Base-by-base conservation (phyloP, 1,284 basidiomycete genomes). In the Austroboletus niveus region DNA sequence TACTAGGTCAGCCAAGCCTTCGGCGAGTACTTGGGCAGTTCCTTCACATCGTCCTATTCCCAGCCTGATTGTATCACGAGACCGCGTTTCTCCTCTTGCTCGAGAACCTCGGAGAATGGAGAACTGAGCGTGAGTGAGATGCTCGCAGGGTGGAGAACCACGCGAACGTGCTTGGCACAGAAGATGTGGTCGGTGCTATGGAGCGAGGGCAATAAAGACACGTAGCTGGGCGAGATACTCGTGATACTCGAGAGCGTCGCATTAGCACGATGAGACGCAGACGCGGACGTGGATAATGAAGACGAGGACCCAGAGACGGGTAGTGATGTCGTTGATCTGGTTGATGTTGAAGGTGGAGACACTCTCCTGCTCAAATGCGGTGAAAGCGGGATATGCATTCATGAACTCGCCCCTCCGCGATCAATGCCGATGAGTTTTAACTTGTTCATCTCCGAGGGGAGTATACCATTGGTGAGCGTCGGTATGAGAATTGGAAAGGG, bases 1-100 rank as follows among this genome's bases (percentile, higher is more conserved):
- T 60, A 90, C 88, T 69, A 75, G 59, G 59, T 85, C 76, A 5
- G 87, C 88, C 10, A 89, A 65, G 10, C 70, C 69, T 1, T 70
- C 62, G 3, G 66, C 74, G 46, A 94, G 63, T 5, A 94, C 80
- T 0, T 72, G 70, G 0, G 62, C 61, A 0, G 89, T 92, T 5
- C 68, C 0, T 17, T 17, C 17, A 17, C 17, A 17, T 17, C 17
- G 17, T 17, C 17, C 17, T 17, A 17, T 17, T 17, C 58, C 63
- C 1, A 70, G 32, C 6, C 64, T 58, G 0, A 49, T 35, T 2
- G 55, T 49, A 40, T 57, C 63, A 68, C 52, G 1, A 56, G 38
- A 17, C 17, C 1, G 17, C 17, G 17, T 17, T 17, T 17, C 1
- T 60, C 57, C 10, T 40, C 48, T 34, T 53, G 51, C 40, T 71